Base-by-base conservation (phyloP, 495 filamentous ascomycete species). In the Penicillium parvum region DNA sequence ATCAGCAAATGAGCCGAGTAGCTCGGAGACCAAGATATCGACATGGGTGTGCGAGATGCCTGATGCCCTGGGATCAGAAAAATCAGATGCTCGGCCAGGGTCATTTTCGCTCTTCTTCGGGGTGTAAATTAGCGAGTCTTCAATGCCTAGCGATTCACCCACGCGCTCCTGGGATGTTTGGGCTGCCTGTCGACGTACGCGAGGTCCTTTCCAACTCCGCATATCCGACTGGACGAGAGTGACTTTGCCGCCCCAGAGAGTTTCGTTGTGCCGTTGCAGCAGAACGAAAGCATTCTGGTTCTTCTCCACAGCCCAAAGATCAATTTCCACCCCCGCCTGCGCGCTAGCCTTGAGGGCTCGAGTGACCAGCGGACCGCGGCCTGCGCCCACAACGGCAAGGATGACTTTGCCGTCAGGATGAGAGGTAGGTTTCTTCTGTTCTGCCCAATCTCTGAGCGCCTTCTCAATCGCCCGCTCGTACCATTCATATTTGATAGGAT, bases 261-360 rank as follows among this genome's bases (percentile, higher is more conserved):
- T 63, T 52, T 83, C 75, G 56, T 99, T 99, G 47, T 92, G 86
- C 12, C 84, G 74, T 35, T 95, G 81, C 11, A 99, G 77, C 40
- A 96, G 78, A 30, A 99, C 89, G 56, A 88, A 96, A 3, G 92
- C 92, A 63, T 97, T 96, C 1, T 88, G 91, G 54, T 99, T 99
- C 76, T 99, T 99, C 68, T 99, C 92, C 3, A 99, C 77, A 0
- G 87, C 94, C 83, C 88, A 95, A 14, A 95, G 69, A 32, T 86
- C 82, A 40, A 99, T 84, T 6, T 77, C 64, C 3, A 95, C 83
- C 7, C 83, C 81, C 7, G 88, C 83, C n/a, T 65, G 64, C 23
- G 80, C 71, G 60, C 86, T 89, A 17, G 92, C 92, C 36, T 77
- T 77, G 17, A 97, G 65, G 0, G 87, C 89, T 27, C 91, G 78